A percentile compares a stretch with the other conserved stretches of the same genome.
These are phyloP conservation scores for Coemansia sp. DNA, from an alignment of 371 early-diverging fungal genomes.

Conservation along the genomic window DNA sequence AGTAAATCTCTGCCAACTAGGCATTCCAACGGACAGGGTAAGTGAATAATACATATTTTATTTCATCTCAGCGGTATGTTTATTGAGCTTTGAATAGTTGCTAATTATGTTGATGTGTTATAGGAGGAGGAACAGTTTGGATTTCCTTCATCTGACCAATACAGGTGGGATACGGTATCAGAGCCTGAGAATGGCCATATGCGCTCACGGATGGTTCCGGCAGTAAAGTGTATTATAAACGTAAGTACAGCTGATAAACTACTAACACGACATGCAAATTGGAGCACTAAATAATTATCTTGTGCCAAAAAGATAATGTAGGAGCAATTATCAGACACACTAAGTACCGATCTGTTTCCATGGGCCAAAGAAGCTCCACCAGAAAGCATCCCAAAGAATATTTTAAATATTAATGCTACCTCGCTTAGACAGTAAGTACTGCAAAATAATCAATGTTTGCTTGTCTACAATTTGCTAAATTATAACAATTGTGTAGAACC, in stretches of 20 bases:
- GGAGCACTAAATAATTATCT: background rate
- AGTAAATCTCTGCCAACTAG: constrained; percentile 32
- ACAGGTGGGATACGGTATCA: constrained; percentile 24
- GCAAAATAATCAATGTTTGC: background rate
- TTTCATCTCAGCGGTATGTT: background rate
- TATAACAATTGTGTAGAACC: constrained; percentile 14
- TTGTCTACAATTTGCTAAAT: background rate
- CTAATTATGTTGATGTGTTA: background rate
- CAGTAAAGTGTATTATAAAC: constrained; percentile 35
- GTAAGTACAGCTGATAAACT: constrained; percentile 8
- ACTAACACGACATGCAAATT: background rate
- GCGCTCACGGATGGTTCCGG: constrained; percentile 35
- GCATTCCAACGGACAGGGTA: constrained; percentile 39
- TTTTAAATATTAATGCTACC: constrained; percentile 22
- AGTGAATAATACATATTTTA: background rate
- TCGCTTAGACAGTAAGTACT: constrained; percentile 39
- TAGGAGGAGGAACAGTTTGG: constrained; percentile 3
- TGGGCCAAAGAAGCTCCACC: constrained; percentile 32
- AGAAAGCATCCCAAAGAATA: constrained; percentile 23
- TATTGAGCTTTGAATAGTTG: background rate
- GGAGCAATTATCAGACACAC: constrained; percentile 10
- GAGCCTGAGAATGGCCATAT: background rate
- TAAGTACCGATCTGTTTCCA: constrained; percentile 34
- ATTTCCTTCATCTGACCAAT: background rate
- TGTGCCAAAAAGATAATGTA: background rate